These are phyloP conservation scores for Amanita brunnescens DNA, from an alignment of 768 basidiomycete species.

Conservation along the genomic window DNA sequence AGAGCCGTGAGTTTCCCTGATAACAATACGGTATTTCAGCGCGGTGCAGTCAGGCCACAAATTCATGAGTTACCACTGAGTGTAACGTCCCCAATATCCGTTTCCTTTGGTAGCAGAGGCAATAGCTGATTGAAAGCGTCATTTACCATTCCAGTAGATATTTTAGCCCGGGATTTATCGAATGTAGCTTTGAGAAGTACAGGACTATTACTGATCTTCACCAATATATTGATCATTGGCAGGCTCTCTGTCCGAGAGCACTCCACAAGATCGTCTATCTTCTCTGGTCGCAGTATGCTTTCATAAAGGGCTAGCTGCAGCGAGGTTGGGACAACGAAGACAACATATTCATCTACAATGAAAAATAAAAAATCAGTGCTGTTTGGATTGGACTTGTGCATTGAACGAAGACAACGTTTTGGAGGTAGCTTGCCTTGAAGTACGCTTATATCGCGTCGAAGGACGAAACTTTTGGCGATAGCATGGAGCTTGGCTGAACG, in stretches of 20 bases:
- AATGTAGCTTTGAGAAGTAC: constrained; percentile 75
- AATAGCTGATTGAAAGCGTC: constrained; percentile 25
- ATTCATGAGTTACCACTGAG: constrained; percentile 58
- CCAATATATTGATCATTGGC: constrained; percentile 69
- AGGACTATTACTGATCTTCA: constrained; percentile 91
- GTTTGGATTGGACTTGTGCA: neutral
- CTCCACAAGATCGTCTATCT: constrained; percentile 58
- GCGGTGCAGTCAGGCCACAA: neutral
- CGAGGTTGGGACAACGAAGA: constrained; percentile 86
- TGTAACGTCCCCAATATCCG: constrained; percentile 59
- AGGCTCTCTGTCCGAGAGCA: constrained; percentile 71
- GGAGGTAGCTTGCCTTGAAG: constrained; percentile 83
- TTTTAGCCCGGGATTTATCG: constrained; percentile 45
- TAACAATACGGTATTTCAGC: neutral
- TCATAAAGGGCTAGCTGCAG: constrained; percentile 76
- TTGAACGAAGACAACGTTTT: constrained; percentile 53
- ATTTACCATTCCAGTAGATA: constrained; percentile 15
- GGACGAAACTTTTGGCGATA: constrained; percentile 81
- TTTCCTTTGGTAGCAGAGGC: constrained; percentile 49
- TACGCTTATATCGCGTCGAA: constrained; percentile 80
- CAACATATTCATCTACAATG: constrained; percentile 85
- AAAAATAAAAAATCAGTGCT: neutral
- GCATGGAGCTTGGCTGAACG: constrained; percentile 42
- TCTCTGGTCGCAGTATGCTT: constrained; percentile 64
- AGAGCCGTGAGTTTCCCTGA: constrained; percentile 71